Conservation (phyloP, 305 asterid genomes). For the Fraxinus paxiana region DNA sequence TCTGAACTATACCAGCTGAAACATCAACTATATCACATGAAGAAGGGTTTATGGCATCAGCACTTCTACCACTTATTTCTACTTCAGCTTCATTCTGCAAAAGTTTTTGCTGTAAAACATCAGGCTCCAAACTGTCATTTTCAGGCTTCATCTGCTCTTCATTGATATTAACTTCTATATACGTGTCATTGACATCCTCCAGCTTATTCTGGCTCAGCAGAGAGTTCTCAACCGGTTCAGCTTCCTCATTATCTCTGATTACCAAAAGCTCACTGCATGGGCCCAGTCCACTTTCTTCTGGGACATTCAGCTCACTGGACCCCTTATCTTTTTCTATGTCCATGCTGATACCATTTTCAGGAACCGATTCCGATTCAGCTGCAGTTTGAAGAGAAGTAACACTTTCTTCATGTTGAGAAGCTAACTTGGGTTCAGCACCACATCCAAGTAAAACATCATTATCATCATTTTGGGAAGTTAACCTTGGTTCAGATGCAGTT, state of each 20-base stretch:
- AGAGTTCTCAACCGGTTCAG: conserved; percentile 28
- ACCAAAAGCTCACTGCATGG: conserved; percentile 12
- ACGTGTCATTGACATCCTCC: conserved; percentile 27
- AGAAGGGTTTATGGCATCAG: conserved; percentile 30
- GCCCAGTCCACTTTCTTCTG: conserved; percentile 29
- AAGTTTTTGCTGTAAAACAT: conserved; percentile 28
- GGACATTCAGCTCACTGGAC: conserved; percentile 24
- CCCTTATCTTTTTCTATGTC: conserved; percentile 22
- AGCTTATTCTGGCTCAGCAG: conserved; percentile 28
- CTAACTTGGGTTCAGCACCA: conserved; percentile 13
- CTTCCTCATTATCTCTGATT: conserved; percentile 33
- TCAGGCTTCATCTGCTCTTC: conserved; percentile 29
- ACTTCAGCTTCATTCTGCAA: conserved; percentile 35
- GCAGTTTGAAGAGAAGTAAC: conserved; percentile 5
- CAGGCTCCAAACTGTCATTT: conserved; percentile 25
- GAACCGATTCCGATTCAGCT: conserved; percentile 19
- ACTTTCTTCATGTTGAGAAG: conserved; percentile 3
- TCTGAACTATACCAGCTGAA: conserved; percentile 28
- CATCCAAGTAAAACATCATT: conserved; percentile 27
- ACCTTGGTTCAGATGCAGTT: neutral
- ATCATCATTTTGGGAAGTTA: conserved; percentile 8
- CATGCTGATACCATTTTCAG: conserved; percentile 25
- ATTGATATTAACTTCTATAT: conserved; percentile 25
- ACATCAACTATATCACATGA: conserved; percentile 32
- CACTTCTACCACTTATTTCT: conserved; percentile 28